Evolutionary conservation across 208 protist genomes (phyloP).

Genomic region (Leishmania braziliensis): DNA sequence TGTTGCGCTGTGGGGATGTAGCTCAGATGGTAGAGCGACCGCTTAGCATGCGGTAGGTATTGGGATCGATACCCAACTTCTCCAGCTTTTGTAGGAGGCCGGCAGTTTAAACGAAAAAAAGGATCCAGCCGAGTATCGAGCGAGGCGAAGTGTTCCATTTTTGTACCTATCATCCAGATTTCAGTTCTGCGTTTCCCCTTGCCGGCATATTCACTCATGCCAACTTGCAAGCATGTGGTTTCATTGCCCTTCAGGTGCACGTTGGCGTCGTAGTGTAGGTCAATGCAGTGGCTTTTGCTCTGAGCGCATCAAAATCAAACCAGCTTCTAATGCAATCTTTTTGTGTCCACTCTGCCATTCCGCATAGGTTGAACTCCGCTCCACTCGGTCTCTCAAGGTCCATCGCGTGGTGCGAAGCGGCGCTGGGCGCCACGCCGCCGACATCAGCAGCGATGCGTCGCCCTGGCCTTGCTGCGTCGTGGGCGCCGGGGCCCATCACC

Average conservation of each 20-base stretch:
- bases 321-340: neutral
- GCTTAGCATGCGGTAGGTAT: conserved; percentile 94
- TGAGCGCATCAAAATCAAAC: neutral
- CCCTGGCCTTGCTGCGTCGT: neutral
- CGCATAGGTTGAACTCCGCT: neutral
- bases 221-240: neutral
- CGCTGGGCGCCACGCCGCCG: too few relatives aligned
- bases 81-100: conserved; percentile 59
- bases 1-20: conserved; percentile 66
- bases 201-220: neutral
- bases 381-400: neutral
- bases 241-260: neutral
- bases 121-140: neutral
- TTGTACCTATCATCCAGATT: neutral
- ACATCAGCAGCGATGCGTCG: neutral
- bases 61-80: conserved; percentile 94
- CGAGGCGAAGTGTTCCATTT: neutral
- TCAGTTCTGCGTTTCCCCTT: neutral
- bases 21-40: conserved; percentile 94
- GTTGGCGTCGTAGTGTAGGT: neutral
- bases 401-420: neutral
- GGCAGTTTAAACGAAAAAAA: neutral
- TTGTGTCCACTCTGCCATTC: neutral
- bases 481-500: too few relatives aligned
- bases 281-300: neutral